phyloP scores from a whole-genome alignment of 2,329 filamentous ascomycete genomes.

The Fusarium longipes region DNA sequence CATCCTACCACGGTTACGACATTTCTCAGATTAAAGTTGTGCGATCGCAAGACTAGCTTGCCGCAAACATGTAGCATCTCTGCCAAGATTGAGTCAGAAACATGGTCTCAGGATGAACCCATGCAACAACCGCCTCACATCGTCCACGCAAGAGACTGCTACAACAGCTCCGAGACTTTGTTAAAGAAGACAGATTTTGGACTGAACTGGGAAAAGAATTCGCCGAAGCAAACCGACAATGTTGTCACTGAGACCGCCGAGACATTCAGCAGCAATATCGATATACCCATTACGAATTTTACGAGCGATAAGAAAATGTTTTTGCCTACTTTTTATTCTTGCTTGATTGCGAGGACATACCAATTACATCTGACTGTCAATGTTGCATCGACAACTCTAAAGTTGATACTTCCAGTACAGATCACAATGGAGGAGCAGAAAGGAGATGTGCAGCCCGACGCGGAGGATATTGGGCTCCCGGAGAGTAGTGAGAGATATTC shows the following conservation, averaged over 20 bases:
- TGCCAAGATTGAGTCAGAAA: conserved; percentile 15
- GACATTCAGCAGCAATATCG: conserved; percentile 1
- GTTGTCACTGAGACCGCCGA: not conserved
- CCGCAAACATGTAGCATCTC: conserved; percentile 8
- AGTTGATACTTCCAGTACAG: conserved; percentile 6
- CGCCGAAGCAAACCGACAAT: not conserved
- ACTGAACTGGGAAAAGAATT: not conserved
- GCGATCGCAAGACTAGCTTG: not conserved
- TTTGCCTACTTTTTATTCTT: conserved; percentile 21
- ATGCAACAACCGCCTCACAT: conserved; percentile 21
- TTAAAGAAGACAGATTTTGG: not conserved
- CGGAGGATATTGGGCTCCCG: not conserved
- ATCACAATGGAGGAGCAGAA: not conserved
- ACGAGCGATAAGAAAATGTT: conserved; percentile 14
- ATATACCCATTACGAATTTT: conserved; percentile 2
- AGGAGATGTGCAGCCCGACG: not conserved
- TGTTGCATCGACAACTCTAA: not conserved
- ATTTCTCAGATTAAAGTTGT: not conserved
- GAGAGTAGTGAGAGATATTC: not conserved
- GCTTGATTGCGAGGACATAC: conserved; percentile 14
- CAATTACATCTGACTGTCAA: conserved; percentile 7
- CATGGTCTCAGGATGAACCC: conserved; percentile 21
- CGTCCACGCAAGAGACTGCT: not conserved
- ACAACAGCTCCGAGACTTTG: not conserved
- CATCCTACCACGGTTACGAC: not conserved